Conservation (phyloP, 768 basidiomycete species). For the Lactarius psammicola region DNA sequence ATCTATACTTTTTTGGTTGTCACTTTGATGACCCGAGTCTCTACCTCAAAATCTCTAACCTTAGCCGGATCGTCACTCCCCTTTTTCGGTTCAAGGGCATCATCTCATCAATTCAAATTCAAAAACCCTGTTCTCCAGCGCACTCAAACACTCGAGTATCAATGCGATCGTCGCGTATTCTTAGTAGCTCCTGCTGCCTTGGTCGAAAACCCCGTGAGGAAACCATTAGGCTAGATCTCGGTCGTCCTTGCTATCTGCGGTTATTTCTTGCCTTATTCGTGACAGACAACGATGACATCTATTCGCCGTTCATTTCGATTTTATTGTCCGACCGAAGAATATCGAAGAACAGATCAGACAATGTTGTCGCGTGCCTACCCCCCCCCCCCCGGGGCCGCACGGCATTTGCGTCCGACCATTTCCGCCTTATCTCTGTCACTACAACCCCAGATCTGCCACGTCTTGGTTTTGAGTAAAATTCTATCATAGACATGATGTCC, state of each 20-base stretch:
- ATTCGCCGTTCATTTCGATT: conserved; percentile 2
- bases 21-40: background rate
- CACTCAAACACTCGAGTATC: background rate
- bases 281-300: background rate
- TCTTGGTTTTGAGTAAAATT: conserved; percentile 1
- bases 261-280: background rate
- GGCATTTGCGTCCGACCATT: conserved; percentile 1
- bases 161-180: background rate
- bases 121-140: background rate
- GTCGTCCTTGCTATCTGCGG: background rate
- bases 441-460: conserved; percentile 18
- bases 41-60: background rate
- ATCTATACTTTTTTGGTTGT: background rate
- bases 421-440: background rate
- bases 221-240: background rate
- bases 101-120: background rate
- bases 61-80: background rate
- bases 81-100: background rate
- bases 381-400: conserved; percentile 11
- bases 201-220: background rate
- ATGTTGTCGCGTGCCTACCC: background rate
- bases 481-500: conserved; percentile 15
- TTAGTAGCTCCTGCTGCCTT: background rate
- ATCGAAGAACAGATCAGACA: background rate
- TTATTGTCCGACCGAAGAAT: background rate